Evolutionary conservation across 768 basidiomycete species (phyloP).

Genomic region (Boletus sensibilis): DNA sequence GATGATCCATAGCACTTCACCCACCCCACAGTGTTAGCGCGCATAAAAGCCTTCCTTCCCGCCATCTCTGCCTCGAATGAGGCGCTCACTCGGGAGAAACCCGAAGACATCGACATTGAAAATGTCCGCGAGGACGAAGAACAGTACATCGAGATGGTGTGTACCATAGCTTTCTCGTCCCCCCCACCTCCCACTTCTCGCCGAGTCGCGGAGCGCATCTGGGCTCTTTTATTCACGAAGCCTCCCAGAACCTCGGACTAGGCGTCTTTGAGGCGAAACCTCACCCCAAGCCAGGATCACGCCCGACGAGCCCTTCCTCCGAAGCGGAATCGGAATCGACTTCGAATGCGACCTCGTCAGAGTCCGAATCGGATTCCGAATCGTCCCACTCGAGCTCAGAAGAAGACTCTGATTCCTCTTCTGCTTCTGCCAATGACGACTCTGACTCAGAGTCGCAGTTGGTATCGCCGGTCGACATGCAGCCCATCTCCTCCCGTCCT

Average conservation of each 20-base stretch:
- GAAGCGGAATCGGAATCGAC: constrained; percentile 4
- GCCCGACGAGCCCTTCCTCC: constrained; percentile 15
- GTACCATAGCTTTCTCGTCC: not conserved
- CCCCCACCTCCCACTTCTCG: not conserved
- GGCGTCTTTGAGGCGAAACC: constrained; percentile 52
- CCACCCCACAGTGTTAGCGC: constrained; percentile 51
- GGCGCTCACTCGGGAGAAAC: constrained; percentile 48
- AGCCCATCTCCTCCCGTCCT: constrained; percentile 41
- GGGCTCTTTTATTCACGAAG: not conserved
- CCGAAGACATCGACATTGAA: constrained; percentile 68
- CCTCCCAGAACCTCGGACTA: constrained; percentile 57
- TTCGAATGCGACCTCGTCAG: constrained; percentile 10
- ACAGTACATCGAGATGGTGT: constrained; percentile 68
- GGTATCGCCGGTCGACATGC: constrained; percentile 32
- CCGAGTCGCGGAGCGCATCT: not conserved
- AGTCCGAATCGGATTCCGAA: constrained; percentile 13
- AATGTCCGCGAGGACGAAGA: constrained; percentile 48
- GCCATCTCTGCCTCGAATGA: constrained; percentile 64
- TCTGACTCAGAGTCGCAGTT: constrained; percentile 17
- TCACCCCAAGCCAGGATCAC: constrained; percentile 17
- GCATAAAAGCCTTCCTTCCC: constrained; percentile 67
- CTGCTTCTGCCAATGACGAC: constrained; percentile 6
- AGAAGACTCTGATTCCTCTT: constrained; percentile 11
- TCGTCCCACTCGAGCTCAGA: constrained; percentile 8
- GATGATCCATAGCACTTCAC: not conserved